Percentiles rank a stretch among this genome's conserved stretches.
Evolutionary conservation across 257 asterid species (phyloP).

Genomic region (Solanum ossicruentum): DNA sequence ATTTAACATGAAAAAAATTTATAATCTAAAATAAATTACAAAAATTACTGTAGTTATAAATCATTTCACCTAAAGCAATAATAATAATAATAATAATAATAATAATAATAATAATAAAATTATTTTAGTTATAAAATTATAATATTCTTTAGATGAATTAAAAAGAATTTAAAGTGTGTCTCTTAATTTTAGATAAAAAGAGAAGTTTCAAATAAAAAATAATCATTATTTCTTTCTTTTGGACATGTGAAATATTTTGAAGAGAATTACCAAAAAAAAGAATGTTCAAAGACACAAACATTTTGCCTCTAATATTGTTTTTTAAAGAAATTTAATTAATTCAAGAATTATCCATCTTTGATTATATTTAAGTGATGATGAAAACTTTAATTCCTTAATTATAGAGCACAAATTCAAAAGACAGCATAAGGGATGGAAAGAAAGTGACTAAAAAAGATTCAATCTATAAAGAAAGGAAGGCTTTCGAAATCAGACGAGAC

Average conservation of each 20-base stretch:
- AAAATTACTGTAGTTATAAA: no score
- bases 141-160: background rate
- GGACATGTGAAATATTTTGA: background rate
- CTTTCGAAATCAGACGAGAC: no score
- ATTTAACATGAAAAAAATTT: no score
- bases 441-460: accelerated
- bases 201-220: background rate
- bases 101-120: no score
- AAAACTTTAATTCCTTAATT: background rate
- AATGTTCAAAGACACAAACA: background rate
- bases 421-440: accelerated
- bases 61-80: no score
- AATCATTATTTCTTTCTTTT: background rate
- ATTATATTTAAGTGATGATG: background rate
- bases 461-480: no score
- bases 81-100: no score
- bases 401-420: background rate
- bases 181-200: background rate
- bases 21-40: no score
- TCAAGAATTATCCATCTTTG: background rate
- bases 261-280: background rate
- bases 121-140: background rate
- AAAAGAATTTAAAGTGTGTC: background rate
- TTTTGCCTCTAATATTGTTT: background rate
- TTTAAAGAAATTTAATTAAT: background rate